Evolutionary conservation across 2,329 filamentous ascomycete genomes (phyloP), one percentile per base, ranked within the genome.

Genomic region (Knufia petricola): DNA sequence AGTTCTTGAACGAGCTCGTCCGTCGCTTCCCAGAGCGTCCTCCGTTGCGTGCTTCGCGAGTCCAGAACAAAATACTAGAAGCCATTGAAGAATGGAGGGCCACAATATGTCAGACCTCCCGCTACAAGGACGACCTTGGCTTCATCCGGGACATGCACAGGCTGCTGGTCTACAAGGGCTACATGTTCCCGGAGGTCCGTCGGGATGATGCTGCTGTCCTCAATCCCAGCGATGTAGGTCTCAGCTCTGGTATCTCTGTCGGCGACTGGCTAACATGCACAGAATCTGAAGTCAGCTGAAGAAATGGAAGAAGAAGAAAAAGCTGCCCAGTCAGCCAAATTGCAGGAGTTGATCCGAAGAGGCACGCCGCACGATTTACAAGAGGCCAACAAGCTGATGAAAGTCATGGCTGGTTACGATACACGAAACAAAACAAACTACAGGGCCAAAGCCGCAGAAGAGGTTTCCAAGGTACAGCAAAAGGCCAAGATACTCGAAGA

Each of bases 291-390:
- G 69, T 96, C 90, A 0, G 88, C 87, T 20, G 92, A 98, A 62
- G 92, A 98, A 64, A 96, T 98, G 89, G 92, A 98, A 63, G 87
- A 94, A 61, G 92, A 98, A 67, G 92, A 98, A 64, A 79, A 79
- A 50, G 87, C 90, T 59, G 90, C 90, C 2, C 92, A 98, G 63
- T 95, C 88, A 2, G 92, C 92, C n/a, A 98, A 98, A 68, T 76
- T 98, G 15, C 92, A 98, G 64, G 92, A 98, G 68, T 74, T 98
- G 46, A 96, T 98, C 63, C 83, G 92, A 52, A 77, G 92, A 57
- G 92, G 92, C 48, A 83, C 86, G 3, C 92, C 92, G 21, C 85
- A 94, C 55, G 92, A 98, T 65, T 71, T 98, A 51, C 90, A 95
- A 65, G 92, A 98, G 71, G 92, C 92, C 47, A 98, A 96, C 64